Percentiles rank a stretch among this genome's conserved stretches.
phyloP scores from a whole-genome alignment of 164 flowering plant species.

The Piper betle region DNA sequence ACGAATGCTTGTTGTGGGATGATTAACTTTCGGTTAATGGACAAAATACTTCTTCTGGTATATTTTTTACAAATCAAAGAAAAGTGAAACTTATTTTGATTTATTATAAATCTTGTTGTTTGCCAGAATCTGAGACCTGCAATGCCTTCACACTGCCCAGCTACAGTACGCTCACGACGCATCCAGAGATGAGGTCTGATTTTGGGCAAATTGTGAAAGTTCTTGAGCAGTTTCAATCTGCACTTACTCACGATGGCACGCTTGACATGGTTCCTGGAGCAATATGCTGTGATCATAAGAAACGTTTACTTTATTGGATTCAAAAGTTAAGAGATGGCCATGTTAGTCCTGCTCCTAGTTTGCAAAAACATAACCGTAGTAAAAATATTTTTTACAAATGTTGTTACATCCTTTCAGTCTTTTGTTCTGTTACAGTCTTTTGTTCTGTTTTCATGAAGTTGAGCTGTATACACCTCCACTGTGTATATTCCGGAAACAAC shows the following conservation, averaged over 20 bases:
- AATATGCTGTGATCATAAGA: conserved; percentile 56
- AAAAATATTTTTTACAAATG: too few relatives aligned
- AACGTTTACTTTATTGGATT: conserved; percentile 61
- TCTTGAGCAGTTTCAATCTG: conserved; percentile 58
- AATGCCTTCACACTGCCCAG: conserved; percentile 57
- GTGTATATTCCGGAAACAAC: too few relatives aligned
- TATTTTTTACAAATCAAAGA: too few relatives aligned
- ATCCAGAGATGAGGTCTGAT: conserved; percentile 59
- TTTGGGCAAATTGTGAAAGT: conserved; percentile 68
- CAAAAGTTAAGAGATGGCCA: conserved; percentile 48
- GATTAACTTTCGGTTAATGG: too few relatives aligned
- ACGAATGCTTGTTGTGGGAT: too few relatives aligned
- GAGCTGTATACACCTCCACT: too few relatives aligned
- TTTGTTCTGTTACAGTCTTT: too few relatives aligned
- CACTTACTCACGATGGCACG: conserved; percentile 50
- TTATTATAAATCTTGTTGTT: background rate
- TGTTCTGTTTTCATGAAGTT: too few relatives aligned
- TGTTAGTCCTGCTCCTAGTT: too few relatives aligned
- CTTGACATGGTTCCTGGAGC: conserved; percentile 32
- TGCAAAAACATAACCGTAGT: too few relatives aligned
- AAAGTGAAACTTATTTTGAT: too few relatives aligned
- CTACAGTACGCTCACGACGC: conserved; percentile 43
- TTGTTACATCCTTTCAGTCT: too few relatives aligned
- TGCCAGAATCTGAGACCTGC: conserved; percentile 65
- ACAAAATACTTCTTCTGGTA: background rate